Evolutionary conservation across 768 basidiomycete genomes (phyloP).

Genomic region (Krasilnikovozyma curviuscula): DNA sequence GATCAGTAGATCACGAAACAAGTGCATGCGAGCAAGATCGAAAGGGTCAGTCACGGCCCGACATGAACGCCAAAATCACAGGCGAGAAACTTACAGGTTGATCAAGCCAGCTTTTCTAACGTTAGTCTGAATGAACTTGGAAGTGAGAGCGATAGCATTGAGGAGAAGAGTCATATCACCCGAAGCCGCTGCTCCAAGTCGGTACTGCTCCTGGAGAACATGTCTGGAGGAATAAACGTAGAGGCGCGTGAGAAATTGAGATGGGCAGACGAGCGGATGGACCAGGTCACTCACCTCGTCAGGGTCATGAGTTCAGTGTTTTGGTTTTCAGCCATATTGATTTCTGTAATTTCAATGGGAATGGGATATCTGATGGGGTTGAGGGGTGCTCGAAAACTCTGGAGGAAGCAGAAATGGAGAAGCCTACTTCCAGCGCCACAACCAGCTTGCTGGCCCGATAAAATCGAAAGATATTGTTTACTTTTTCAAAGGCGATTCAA

Average conservation of each 20-base stretch:
- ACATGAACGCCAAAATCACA: background rate
- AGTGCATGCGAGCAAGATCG: background rate
- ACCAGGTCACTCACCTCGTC: background rate
- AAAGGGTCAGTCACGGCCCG: background rate
- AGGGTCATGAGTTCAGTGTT: conserved; percentile 7
- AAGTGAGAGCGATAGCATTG: conserved; percentile 86
- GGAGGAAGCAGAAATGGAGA: too few relatives aligned
- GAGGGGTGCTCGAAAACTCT: too few relatives aligned
- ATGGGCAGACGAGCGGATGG: too few relatives aligned
- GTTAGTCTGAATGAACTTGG: conserved; percentile 92
- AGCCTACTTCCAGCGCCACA: too few relatives aligned
- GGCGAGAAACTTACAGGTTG: conserved; percentile 52
- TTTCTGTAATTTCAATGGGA: too few relatives aligned
- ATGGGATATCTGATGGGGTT: too few relatives aligned
- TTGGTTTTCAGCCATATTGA: conserved; percentile 2
- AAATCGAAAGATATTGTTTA: too few relatives aligned
- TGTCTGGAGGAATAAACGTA: conserved; percentile 36
- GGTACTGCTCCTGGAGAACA: conserved; percentile 68
- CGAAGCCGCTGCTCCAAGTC: conserved; percentile 60
- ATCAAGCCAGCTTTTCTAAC: conserved; percentile 92
- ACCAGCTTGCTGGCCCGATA: too few relatives aligned
- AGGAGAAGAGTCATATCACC: conserved; percentile 88
- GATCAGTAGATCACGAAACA: background rate
- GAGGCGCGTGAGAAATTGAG: background rate
- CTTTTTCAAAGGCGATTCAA: too few relatives aligned